These are phyloP conservation scores for Arctium lappa DNA, from an alignment of 129 eudicot species.

Conservation along the genomic window DNA sequence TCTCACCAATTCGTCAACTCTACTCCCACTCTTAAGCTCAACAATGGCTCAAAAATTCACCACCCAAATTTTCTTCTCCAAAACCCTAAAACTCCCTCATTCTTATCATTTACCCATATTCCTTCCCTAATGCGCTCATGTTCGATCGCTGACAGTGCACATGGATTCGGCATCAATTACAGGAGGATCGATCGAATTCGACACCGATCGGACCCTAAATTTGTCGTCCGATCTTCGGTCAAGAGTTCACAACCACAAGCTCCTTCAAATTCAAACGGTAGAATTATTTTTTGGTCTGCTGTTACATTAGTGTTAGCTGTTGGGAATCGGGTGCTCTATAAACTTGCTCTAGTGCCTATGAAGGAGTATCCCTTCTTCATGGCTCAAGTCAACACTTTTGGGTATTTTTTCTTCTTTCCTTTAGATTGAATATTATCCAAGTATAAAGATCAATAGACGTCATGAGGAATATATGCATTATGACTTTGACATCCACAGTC, in stretches of 20 bases:
- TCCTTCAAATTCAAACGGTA: constrained; percentile 21
- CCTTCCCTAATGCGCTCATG: neutral
- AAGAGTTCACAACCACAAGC: constrained; percentile 3
- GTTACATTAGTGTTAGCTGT: constrained; percentile 60
- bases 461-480: neutral
- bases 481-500: neutral
- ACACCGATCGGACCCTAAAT: neutral
- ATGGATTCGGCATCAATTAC: constrained; percentile 13
- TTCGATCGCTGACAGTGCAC: neutral
- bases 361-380: constrained; percentile 86
- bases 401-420: constrained; percentile 31
- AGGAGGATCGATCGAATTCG: constrained; percentile 14
- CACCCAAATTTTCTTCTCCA: neutral
- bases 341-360: constrained; percentile 91
- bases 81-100: constrained; percentile 18
- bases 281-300: constrained; percentile 44
- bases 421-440: neutral
- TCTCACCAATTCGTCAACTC: constrained; percentile 9
- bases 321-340: constrained; percentile 81
- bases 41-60: neutral
- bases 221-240: constrained; percentile 2
- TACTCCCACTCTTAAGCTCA: constrained; percentile 14
- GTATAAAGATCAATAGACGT: neutral
- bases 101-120: neutral
- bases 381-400: constrained; percentile 88